A percentile compares a stretch with the other conserved stretches of the same genome.
phyloP scores from a whole-genome alignment of 2,329 filamentous ascomycete genomes.

The Davidsoniella neocaledoniae region DNA sequence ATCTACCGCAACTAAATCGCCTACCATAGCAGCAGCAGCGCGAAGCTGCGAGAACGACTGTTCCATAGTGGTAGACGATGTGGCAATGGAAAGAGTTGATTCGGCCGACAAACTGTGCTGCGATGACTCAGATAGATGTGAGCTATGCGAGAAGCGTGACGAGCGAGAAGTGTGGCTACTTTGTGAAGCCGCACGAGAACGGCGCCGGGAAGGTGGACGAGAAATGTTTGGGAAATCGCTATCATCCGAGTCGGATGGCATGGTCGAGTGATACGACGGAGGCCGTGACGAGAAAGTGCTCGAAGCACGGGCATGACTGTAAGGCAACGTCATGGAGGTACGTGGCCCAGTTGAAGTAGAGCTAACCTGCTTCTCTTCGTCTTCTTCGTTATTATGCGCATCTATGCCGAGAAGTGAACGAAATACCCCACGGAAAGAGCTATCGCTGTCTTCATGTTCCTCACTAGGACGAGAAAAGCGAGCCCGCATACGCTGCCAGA shows the following conservation, averaged over 20 bases:
- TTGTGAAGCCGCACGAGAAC: slow-evolving; percentile 6
- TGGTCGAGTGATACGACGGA: background rate
- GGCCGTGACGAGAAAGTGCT: background rate
- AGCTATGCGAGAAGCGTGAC: background rate
- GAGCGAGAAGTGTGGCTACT: slow-evolving; percentile 1
- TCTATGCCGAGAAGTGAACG: background rate
- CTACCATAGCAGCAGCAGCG: slow-evolving; percentile 28
- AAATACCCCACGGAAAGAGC: background rate
- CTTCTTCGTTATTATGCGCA: background rate
- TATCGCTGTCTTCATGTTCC: no score
- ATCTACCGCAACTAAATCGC: slow-evolving; percentile 28
- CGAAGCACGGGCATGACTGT: no score
- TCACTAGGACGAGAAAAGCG: background rate
- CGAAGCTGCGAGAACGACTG: slow-evolving; percentile 33
- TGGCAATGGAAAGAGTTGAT: slow-evolving; percentile 1
- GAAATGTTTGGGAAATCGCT: background rate
- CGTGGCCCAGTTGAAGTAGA: background rate
- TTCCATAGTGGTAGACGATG: slow-evolving; percentile 24
- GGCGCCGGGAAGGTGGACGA: background rate
- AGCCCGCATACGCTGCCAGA: background rate
- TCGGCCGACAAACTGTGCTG: slow-evolving; percentile 3
- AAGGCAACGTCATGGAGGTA: no score
- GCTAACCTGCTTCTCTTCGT: background rate
- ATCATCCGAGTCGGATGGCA: background rate
- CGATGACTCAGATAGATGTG: background rate